Base-by-base conservation (phyloP, 441 rosid genomes). In the Adansonia gregorii region DNA sequence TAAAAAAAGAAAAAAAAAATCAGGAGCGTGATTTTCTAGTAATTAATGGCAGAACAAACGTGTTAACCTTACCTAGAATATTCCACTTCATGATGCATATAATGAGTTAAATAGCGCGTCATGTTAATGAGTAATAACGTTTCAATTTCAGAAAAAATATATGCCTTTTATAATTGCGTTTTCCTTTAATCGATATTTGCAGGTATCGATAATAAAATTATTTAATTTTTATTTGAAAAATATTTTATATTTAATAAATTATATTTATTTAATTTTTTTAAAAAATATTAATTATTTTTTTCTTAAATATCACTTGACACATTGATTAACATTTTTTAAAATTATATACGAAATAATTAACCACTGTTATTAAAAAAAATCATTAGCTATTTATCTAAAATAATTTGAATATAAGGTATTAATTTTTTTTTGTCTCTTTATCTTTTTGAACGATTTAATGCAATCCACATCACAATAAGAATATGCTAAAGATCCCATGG, bases 1-100 rank as follows among this genome's bases (percentile, higher is more conserved):
- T 27, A 27, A 27, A 27, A 27, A 27, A 27, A 27, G 2, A 27
- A 27, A 27, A 27, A 27, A 14, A 22, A 48, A 22, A 49, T 22
- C 73, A 49, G 11, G 59, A 45, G 14, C n/a, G 6, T 67, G 31
- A 69, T 67, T 67, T 67, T 45, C 35, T 67, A 45, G 35, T 45
- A 65, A 45, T 22, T 69, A 69, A 46, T 51, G 43, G 19, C 59
- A 10, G 56, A 68, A 46, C 24, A 6, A 48, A 69, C 5, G 11
- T 48, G 73, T 48, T 49, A 69, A 10, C 19, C 55, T 11, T 48
- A 48, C 48, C 19, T 17, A 2, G 4, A 22, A 6, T 69, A 6
- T 31, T 15, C 55, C 52, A 22, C 49, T 48, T 48, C 24, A 49
- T 49, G 20, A 69, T 69, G 7, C 8, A 19, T 61, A 20, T 20